Evolutionary conservation across 768 basidiomycete species (phyloP).

Genomic region (Leucocoprinus sp.): DNA sequence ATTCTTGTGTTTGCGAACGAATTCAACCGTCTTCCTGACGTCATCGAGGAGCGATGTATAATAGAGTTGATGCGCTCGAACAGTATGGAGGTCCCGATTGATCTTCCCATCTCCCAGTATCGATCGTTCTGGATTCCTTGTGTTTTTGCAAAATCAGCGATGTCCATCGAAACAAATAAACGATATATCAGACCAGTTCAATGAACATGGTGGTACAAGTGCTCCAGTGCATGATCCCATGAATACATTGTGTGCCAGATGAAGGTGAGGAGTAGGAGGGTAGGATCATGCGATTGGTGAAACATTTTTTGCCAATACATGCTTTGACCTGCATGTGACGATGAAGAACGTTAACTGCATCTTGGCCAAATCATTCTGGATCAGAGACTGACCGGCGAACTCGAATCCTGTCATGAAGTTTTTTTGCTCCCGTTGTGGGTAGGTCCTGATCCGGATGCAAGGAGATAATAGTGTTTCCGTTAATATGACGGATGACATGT

Average conservation of each 20-base stretch:
- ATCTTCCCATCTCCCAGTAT: conserved; percentile 33
- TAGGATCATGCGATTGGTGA: conserved; percentile 37
- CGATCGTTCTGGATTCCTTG: conserved; percentile 43
- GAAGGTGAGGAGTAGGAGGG: conserved; percentile 41
- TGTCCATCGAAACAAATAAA: background rate
- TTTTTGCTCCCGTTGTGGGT: conserved; percentile 32
- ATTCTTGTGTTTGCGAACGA: conserved; percentile 40
- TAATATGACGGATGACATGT: conserved; percentile 36
- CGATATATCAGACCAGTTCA: conserved; percentile 30
- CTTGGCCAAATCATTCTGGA: background rate
- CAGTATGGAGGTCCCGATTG: conserved; percentile 46
- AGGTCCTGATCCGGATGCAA: conserved; percentile 34
- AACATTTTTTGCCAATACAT: conserved; percentile 40
- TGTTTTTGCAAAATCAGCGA: background rate
- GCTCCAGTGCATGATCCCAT: conserved; percentile 51
- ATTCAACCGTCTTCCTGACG: conserved; percentile 43
- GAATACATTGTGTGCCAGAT: conserved; percentile 53
- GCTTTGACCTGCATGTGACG: conserved; percentile 21
- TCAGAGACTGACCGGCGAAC: conserved; percentile 30
- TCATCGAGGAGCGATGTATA: conserved; percentile 48
- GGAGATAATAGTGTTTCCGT: conserved; percentile 41
- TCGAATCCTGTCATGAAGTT: conserved; percentile 39
- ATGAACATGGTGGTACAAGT: conserved; percentile 41
- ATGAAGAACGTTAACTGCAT: too few species aligned
- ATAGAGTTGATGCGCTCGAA: conserved; percentile 54